phyloP scores from a whole-genome alignment of 140 eudicot genomes.

The Eryngium alpinum region DNA sequence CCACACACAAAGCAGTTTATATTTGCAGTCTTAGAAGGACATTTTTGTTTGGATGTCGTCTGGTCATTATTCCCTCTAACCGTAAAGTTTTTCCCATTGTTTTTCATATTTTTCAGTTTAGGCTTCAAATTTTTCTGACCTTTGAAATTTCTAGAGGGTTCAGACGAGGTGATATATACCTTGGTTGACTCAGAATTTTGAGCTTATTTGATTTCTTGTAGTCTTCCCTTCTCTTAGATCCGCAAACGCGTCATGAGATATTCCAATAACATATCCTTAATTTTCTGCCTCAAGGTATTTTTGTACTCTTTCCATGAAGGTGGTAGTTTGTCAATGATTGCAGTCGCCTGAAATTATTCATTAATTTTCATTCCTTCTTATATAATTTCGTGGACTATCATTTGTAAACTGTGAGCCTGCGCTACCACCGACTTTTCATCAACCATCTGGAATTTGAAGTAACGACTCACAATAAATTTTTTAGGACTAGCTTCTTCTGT shows the following conservation, averaged over 20 bases:
- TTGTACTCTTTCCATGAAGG: conserved; percentile 4
- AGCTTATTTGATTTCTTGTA: too few relatives aligned
- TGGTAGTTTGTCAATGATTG: not conserved
- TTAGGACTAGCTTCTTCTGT: not conserved
- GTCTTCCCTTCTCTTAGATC: not conserved
- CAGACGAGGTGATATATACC: too few relatives aligned
- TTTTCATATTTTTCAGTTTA: too few relatives aligned
- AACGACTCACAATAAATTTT: not conserved
- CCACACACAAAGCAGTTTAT: not conserved
- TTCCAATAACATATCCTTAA: not conserved
- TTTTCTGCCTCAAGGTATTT: not conserved
- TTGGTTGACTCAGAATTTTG: too few relatives aligned
- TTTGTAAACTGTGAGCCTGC: not conserved
- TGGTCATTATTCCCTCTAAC: not conserved
- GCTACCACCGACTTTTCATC: not conserved
- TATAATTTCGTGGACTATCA: not conserved
- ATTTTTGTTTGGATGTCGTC: not conserved
- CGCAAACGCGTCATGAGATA: not conserved
- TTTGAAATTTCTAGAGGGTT: too few relatives aligned
- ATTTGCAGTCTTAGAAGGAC: not conserved
- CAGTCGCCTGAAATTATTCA: not conserved
- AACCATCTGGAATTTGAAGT: not conserved
- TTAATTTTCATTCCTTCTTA: not conserved
- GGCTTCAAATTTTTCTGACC: too few relatives aligned
- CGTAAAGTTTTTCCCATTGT: not conserved